phyloP scores from a whole-genome alignment of 805 yeast species.

The Metschnikowia continentalis region DNA sequence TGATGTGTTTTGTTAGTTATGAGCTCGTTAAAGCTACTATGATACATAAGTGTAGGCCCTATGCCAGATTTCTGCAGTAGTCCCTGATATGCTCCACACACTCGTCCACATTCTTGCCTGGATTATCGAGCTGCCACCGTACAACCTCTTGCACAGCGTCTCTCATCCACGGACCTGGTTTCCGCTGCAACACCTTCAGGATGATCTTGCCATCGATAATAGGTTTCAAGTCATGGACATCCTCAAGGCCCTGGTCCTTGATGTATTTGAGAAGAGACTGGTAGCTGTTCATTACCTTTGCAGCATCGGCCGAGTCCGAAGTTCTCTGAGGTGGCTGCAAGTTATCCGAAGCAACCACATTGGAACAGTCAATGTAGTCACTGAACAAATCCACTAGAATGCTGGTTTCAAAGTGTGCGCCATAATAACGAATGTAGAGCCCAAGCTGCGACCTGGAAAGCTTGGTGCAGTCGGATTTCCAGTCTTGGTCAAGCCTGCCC shows the following conservation, averaged over 20 bases:
- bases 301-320: neutral
- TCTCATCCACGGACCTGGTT: constrained; percentile 88
- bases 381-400: constrained; percentile 34
- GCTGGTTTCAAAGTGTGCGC: constrained; percentile 46
- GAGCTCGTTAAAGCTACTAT: too few relatives aligned
- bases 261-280: constrained; percentile 31
- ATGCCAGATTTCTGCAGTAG: constrained; percentile 11
- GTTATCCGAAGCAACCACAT: neutral
- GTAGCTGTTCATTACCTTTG: constrained; percentile 22
- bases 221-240: constrained; percentile 54
- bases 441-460: constrained; percentile 59
- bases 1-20: too few relatives aligned
- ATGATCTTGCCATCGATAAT: constrained; percentile 74
- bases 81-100: constrained; percentile 44
- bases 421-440: constrained; percentile 49
- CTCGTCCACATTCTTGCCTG: constrained; percentile 49
- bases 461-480: constrained; percentile 11
- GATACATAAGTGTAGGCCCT: neutral
- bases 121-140: constrained; percentile 77
- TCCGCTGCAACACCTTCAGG: constrained; percentile 44
- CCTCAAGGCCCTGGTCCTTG: constrained; percentile 29
- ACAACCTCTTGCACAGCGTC: constrained; percentile 51
- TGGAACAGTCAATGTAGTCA: constrained; percentile 17
- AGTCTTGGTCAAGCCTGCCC: constrained; percentile 17
- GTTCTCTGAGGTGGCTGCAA: neutral